These are phyloP conservation scores for Calonectria pteridis DNA, from an alignment of 2,329 filamentous ascomycete genomes.

Conservation along the genomic window DNA sequence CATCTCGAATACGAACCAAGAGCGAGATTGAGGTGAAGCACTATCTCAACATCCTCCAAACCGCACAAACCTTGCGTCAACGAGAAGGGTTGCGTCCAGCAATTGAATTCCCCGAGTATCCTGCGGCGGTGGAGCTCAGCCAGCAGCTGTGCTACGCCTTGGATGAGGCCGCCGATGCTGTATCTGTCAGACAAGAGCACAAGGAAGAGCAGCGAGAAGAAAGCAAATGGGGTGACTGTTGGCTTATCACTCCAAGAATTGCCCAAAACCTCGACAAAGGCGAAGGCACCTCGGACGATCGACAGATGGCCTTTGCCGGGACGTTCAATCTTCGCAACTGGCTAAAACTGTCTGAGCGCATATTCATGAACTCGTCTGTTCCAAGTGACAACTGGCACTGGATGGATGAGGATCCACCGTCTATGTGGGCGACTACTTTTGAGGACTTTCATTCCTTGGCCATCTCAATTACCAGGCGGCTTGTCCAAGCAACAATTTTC, in stretches of 20 bases:
- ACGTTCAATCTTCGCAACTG: conserved; percentile 72
- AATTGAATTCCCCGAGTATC: conserved; percentile 68
- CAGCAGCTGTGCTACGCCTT: conserved; percentile 73
- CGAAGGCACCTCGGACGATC: conserved; percentile 31
- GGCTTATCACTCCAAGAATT: conserved; percentile 69
- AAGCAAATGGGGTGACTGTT: conserved; percentile 71
- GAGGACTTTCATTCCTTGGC: conserved; percentile 79
- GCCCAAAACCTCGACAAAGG: conserved; percentile 47
- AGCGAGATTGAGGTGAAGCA: conserved; percentile 79
- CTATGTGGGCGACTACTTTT: conserved; percentile 81
- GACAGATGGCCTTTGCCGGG: conserved; percentile 60
- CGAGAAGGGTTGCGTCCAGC: conserved; percentile 46
- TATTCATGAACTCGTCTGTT: conserved; percentile 81
- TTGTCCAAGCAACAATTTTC: conserved; percentile 78
- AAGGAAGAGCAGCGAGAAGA: conserved; percentile 72
- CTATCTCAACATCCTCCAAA: conserved; percentile 74
- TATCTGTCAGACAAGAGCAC: conserved; percentile 74
- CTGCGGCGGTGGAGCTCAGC: conserved; percentile 80
- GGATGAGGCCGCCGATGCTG: conserved; percentile 75
- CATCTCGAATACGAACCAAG: conserved; percentile 76
- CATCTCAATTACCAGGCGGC: conserved; percentile 75
- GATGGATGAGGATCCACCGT: conserved; percentile 72
- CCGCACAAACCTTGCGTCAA: conserved; percentile 58
- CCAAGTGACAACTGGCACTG: conserved; percentile 76
- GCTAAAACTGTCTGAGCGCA: conserved; percentile 71